Base-by-base conservation (phyloP, 116 monocot species). In the Zostera marina region DNA sequence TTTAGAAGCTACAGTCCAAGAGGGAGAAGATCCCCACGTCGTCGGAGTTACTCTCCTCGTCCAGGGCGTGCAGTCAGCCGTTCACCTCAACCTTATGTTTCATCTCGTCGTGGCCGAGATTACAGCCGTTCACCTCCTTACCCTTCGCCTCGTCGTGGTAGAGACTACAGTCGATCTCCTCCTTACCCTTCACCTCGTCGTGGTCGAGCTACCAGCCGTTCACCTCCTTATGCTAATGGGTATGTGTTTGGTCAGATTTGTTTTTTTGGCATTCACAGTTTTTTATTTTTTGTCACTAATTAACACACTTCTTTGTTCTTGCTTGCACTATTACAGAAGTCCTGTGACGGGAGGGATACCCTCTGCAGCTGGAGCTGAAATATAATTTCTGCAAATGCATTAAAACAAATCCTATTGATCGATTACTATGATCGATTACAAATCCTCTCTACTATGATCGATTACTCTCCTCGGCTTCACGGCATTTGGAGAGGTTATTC, bases 221-320 rank as follows among this genome's bases (percentile, higher is more conserved):
- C 87, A 38, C 87, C 82, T 68, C 74, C 84, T 41, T 77, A 72
- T 76, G 72, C 74, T 21, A 84, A 90, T 53, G 90, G 84, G 84
- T 84, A 67, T 43, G 16, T 43, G 21, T 41, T 17, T 7, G 15
- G 8, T 5, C 22, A 14, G 0, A 20, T 43, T 22, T 11, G 21
- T 19, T 14, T 22, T 22, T 21, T 19, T 7, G 6, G 21, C 9
- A 42, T 10, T 59, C 22, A 19, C 4, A 42, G 11, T 21, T 22
- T 2, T 43, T 20, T 19, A 5, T 9, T 42, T 17, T 44, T 42
- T 59, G 59, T 42, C 9, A 12, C 20, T 12, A 47, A 17, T 49
- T 49, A 49, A 7, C 19, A 7, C 8, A 9, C 54, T 16, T 7
- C 15, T 22, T 8, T 46, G 46, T 19, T 9, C 24, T 8, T 17